Evolutionary conservation across 2,329 filamentous ascomycete species (phyloP).

Genomic region (Fusarium redolens): DNA sequence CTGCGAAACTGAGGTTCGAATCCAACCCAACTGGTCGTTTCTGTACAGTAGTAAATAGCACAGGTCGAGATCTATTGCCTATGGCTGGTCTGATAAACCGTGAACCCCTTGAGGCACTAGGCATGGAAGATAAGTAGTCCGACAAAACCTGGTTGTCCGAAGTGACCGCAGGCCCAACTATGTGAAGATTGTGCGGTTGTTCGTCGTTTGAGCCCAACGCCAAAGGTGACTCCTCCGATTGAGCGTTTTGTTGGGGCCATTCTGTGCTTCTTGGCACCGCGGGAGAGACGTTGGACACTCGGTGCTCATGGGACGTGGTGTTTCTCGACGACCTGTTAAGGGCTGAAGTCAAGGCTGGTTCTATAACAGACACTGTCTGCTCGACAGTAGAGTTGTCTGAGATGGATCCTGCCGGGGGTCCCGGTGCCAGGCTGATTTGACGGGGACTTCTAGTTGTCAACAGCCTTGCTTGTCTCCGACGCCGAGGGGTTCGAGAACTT

Average conservation of each 20-base stretch:
- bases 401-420: neutral
- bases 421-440: neutral
- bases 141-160: constrained; percentile 70
- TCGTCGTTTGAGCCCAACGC: constrained; percentile 50
- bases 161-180: constrained; percentile 69
- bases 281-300: neutral
- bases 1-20: constrained; percentile 52
- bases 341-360: neutral
- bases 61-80: constrained; percentile 50
- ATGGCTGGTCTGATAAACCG: constrained; percentile 48
- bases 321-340: neutral
- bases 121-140: constrained; percentile 61
- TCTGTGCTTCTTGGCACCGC: neutral
- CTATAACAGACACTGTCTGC: neutral
- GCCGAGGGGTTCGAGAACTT: constrained; percentile 32
- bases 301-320: neutral
- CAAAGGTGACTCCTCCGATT: constrained; percentile 45
- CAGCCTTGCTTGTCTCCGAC: constrained; percentile 19
- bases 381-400: neutral
- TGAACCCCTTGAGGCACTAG: constrained; percentile 45
- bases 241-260: neutral
- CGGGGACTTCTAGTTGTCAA: neutral
- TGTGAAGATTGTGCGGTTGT: constrained; percentile 59
- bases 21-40: constrained; percentile 58
- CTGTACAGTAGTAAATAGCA: constrained; percentile 60